phyloP scores from a whole-genome alignment of 306 rosid genomes.

The Oxytropis ochrocephala region DNA sequence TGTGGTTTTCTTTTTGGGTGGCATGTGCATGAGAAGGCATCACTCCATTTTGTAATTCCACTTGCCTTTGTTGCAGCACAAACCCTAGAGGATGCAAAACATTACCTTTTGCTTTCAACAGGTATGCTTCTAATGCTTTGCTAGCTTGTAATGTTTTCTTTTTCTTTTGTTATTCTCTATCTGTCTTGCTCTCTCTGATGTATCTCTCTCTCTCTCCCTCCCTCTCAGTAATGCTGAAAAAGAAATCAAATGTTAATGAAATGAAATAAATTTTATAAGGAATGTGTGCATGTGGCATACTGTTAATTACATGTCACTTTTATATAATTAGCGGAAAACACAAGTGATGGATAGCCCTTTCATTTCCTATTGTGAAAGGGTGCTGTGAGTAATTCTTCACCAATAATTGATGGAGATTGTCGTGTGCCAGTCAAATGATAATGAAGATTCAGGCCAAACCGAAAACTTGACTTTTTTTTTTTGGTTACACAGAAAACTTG shows the following conservation, averaged over 20 bases:
- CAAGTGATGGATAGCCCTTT: neutral
- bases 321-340: neutral
- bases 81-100: constrained; percentile 65
- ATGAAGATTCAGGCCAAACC: neutral
- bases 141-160: neutral
- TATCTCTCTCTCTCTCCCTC: too few species aligned
- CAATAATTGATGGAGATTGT: neutral
- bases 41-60: constrained; percentile 88
- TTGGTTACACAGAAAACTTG: neutral
- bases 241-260: neutral
- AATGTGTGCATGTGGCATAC: neutral
- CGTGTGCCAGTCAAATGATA: neutral
- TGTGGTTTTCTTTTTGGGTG: constrained; percentile 94
- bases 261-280: neutral
- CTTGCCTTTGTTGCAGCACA: constrained; percentile 62
- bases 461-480: too few species aligned
- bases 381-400: neutral
- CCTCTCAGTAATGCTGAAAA: neutral
- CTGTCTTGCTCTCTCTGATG: too few species aligned
- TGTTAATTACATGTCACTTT: neutral
- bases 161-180: neutral
- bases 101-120: constrained; percentile 67
- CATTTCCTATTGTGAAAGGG: neutral
- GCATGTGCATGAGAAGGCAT: constrained; percentile 98
- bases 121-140: constrained; percentile 43